Evolutionary conservation across 1,139 yeast species (phyloP), one percentile per base, ranked within the genome.

Genomic region (Yarrowia galli): DNA sequence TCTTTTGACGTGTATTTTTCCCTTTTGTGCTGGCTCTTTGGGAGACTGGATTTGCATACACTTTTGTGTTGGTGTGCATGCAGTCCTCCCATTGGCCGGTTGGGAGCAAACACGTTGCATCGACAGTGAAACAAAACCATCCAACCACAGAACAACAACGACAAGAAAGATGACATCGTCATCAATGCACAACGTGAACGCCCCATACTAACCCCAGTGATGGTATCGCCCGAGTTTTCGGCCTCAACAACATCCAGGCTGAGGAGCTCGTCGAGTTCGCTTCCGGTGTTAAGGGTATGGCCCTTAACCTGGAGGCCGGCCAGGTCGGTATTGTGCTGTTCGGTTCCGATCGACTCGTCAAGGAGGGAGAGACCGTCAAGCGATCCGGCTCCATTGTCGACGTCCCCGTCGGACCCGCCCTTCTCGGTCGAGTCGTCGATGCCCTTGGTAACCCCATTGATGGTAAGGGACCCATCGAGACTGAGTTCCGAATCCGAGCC

Each of bases 281-380:
- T 72, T 92, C 99, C 71, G 99, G 99, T 87, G 98, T 95, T 79
- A 92, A 93, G 86, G 99, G 99, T 90, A 96, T 96, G 99, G 99
- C 99, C 79, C 88, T 96, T 82, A 96, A 96, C 89, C 91, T 96
- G 89, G 99, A 96, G 85, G 97, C 99, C 78, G 98, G 97, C 83
- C 98, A 95, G 86, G 99, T 96, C 83, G 99, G 99, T 91, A 88
- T 95, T 81, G 99, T 96, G 85, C 87, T 96, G 85, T 96, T 96
- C 87, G 99, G 99, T 86, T 93, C 98, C 75, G 99, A 96, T 84
- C 89, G 97, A 83, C 87, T 89, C 76, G 98, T 96, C 83, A 93
- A 92, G 87, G 98, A 96, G 86, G 99, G 99, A 85, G 98, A 96
- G 85, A 89, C 97, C 80, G 99, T 95, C 81, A 96, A 95, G 91